Conservation (phyloP, 345 rosid genomes). For the Jatropha curcas region DNA sequence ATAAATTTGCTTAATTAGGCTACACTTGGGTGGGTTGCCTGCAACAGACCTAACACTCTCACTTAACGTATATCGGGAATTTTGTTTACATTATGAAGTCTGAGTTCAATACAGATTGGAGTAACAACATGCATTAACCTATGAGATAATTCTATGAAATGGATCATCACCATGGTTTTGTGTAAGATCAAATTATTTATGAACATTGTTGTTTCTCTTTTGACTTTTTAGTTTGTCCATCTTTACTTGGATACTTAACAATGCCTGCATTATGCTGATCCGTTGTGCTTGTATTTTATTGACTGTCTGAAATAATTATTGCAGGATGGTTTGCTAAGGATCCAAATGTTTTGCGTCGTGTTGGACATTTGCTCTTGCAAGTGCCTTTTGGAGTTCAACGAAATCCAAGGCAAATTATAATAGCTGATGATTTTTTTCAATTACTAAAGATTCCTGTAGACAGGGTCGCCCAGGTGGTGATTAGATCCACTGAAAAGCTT, state of each 20-base stretch:
- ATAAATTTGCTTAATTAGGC: too few species aligned
- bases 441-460: slow-evolving; percentile 65
- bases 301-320: slow-evolving; percentile 20
- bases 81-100: not conserved
- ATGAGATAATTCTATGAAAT: not conserved
- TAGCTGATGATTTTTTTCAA: slow-evolving; percentile 93
- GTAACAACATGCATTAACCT: not conserved
- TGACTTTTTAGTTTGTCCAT: not conserved
- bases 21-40: too few species aligned
- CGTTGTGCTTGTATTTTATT: slow-evolving; percentile 2
- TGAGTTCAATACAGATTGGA: not conserved
- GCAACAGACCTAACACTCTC: too few species aligned
- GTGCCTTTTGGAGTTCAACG: slow-evolving; percentile 81
- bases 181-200: not conserved
- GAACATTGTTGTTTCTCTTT: not conserved
- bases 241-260: not conserved
- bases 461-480: slow-evolving; percentile 65
- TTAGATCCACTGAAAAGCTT: slow-evolving; percentile 76
- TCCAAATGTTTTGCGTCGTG: slow-evolving; percentile 70
- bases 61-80: not conserved
- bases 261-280: not conserved
- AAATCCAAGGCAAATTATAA: slow-evolving; percentile 77
- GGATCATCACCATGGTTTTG: not conserved
- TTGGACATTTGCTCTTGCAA: slow-evolving; percentile 87
- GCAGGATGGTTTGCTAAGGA: slow-evolving; percentile 95